Base-by-base conservation (phyloP, 257 asterid genomes). In the Plantago major region DNA sequence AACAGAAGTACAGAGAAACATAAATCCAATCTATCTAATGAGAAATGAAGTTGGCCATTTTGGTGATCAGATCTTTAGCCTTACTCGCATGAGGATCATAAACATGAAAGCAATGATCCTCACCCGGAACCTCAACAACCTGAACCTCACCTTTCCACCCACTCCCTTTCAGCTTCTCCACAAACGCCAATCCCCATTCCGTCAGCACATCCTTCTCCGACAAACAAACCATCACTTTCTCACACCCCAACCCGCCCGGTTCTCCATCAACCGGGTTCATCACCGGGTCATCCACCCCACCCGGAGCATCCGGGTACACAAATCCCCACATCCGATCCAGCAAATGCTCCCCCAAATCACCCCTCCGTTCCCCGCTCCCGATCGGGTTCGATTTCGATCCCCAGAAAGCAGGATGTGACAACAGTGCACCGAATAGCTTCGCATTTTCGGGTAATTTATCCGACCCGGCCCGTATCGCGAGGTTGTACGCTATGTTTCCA, bases 101-200 rank as follows among this genome's bases (percentile, higher is more conserved):
- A 6, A 73, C 6, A 16, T 83, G 84, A 55, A 80, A 80, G 69
- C 84, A 80, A 37, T 73, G 85, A 53, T 71, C 83, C 43, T 78
- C 84, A 7, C 76, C 84, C 64, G 76, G 76, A 48, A 78, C 70
- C 71, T 65, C 82, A 59, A 80, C 78, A 46, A 82, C 58, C 67
- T 82, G 85, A 12, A 74, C 65, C 33, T 72, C 82, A 0, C 94
- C 87, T 63, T 33, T 74, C 90, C 90, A 82, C 2, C 76, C 88
- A 52, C 88, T 82, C 65, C 63, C 68, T 73, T 73, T 80, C 69
- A 85, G 53, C 0, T 65, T 65, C 46, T 80, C 80, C 9, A 60
- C 82, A 38, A 74, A 85, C 16, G 45, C 49, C 7, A 67, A 14
- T 22, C 52, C 72, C 3, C 66, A 63, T 14, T 46, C 67, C 33